Evolutionary conservation across 208 protist species (phyloP), one percentile per base, ranked within the genome.

Genomic region (Acanthamoeba lenticulata): DNA sequence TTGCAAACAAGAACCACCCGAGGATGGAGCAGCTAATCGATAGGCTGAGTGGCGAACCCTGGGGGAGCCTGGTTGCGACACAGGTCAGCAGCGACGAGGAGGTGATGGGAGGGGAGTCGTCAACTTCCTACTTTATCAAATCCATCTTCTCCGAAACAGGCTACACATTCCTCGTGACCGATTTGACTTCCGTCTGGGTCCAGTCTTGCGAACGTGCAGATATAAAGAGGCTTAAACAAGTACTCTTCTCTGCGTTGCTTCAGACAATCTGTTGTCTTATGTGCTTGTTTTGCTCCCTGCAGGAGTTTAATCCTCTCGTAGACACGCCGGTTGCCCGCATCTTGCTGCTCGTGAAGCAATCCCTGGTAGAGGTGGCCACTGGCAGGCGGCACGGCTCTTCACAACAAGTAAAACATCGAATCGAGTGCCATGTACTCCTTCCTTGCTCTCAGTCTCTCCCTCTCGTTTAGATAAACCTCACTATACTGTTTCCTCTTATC

Each of bases 291-390:
- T 27, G 21, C 11, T n/a, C n/a, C n/a, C n/a, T n/a, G 67, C 17
- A 86, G 77, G 42, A 57, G 32, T 86, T 86, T 38, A 86, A 86
- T 21, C 77, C 77, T 19, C 32, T 86, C 5, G 38, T 86, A 5
- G 77, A 86, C 13, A 86, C 45, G 9, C 77, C 77, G 0, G 77
- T 86, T 0, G 45, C 38, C 1, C 77, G 77, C 42, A 45, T 86
- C 45, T 38, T 86, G 13, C 77, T 55, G 38, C 32, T 86, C n/a
- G 42, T 86, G n/a, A 86, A 86, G 45, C 77, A 86, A 2, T 86
- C 38, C 13, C 45, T 86, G 40, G n/a, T 86, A 7, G 42, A 74
- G 29, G 65, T 40, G n/a, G 65, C 65, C 65, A 40, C 38, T 15
- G 32, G 32, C 1, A 52, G 32, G 1, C 45, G 42, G 24, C 15